Evolutionary conservation across 2,329 filamentous ascomycete genomes (phyloP), one percentile per base, ranked within the genome.

Genomic region (Simplicillium sp.): DNA sequence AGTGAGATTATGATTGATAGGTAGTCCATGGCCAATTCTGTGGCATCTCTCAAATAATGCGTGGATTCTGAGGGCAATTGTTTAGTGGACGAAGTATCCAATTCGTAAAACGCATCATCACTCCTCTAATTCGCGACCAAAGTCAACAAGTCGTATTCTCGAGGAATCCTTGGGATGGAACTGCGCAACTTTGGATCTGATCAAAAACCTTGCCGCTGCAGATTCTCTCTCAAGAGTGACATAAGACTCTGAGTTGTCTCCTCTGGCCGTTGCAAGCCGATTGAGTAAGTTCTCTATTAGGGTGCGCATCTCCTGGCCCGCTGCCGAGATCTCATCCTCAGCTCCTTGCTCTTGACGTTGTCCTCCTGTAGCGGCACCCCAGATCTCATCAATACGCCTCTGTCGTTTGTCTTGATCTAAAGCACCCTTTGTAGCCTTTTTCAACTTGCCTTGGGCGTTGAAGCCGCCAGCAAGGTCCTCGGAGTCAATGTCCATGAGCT

Each of bases 101-200:
- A 25, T 25, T 6, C 9, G 5, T 25, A 6, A 25, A 9, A 33
- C 5, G 6, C 31, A 15, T 6, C 12, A 31, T 33, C 61, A 77
- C 51, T 70, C 70, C 37, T 80, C 77, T 46, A 82, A 53, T 47
- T 81, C 77, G 43, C 73, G 70, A 13, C 77, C 78, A 65, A 82
- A 82, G 55, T 82, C 77, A 36, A 83, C 59, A 36, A 83, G 56
- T 38, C 73, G 68, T 39, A 84, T 57, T 53, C 62, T 70, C 34
- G 65, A 73, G 12, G 79, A 76, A 58, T 83, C 78, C 46, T 66
- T 73, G 3, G 77, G 77, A 50, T 84, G 77, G 49, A 82, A 81
- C 49, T 78, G 72, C 3, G 80, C 80, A 33, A 80, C 77, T 51
- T 80, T 80, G 31, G 77, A 78, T 41, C 79, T 62, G 29, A 82